Base-by-base conservation (phyloP, 2,329 filamentous ascomycete species). In the Neocatenulostroma microsporum region DNA sequence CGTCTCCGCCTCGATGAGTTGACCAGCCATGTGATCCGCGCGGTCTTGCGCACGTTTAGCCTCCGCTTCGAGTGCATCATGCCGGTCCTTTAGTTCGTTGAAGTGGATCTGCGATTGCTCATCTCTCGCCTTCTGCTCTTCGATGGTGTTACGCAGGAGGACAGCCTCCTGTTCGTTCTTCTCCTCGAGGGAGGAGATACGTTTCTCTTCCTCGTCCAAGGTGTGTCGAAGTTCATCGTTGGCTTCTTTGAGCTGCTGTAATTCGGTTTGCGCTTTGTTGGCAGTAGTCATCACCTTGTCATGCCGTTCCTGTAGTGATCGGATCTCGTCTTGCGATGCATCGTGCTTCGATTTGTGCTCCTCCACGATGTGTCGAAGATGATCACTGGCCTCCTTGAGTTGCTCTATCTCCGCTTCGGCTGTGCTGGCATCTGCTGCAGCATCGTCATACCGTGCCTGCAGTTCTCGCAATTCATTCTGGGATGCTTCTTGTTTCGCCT, bases 31-130 rank as follows among this genome's bases (percentile, higher is more conserved):
- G 12, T 33, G 33, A 14, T 42, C 40, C 8, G 29, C 29, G 10
- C 40, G 40, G 12, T 27, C 13, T 12, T 34, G 34, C 18, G 23
- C 13, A n/a, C 20, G 18, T 30, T 48, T 36, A 17, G 34, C 30
- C 11, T 51, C 43, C 11, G 30, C 36, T 14, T 37, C 39, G 4
- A 43, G 20, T 9, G 17, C 31, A 11, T 46, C 36, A 26, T 45
- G 30, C 14, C 40, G 41, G 10, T 28, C 21, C 23, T 45, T 40
- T 3, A 53, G 30, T 7, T 36, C 35, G 5, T n/a, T n/a, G n/a
- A n/a, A n/a, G n/a, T n/a, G n/a, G n/a, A n/a, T n/a, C n/a, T 46
- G 34, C n/a, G 49, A 23, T 14, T 56, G 37, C 14, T 48, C 37
- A 19, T 40, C 39, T 10, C 32, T 36, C 5, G 34, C 39, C 12